Base-by-base conservation (phyloP, 73 alveolate species). In the Durusdinium trenchii region DNA sequence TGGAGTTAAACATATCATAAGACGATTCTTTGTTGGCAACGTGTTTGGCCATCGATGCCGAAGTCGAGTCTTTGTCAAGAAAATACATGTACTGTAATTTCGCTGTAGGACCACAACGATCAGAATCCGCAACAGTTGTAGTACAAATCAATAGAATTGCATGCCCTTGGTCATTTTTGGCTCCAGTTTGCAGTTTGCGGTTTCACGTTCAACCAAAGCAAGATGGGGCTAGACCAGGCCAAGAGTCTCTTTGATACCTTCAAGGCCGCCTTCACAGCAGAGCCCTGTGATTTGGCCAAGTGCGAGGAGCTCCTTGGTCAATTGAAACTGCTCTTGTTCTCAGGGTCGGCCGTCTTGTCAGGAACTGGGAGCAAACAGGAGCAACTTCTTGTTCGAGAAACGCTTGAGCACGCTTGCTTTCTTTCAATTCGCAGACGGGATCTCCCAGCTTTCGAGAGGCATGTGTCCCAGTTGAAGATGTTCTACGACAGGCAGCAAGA, bases 401-500 rank as follows among this genome's bases (percentile, higher is more conserved):
- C 95, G 47, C 78, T 86, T 43, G 95, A 86, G 67, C 95, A 51
- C 38, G 95, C 95, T 38, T 86, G 96, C 96, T 64, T 89, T 57
- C 60, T 89, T 35, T 89, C 96, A 89, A 89, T 89, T 89, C 96
- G 96, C 83, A 71, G 36, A 47, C 96, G 79, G 10, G 96, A 89
- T 89, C 96, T 64, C 32, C 84, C 96, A 61, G 96, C 64, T 26
- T 89, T 89, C 50, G 96, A 89, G 96, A 86, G 95, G 95, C 95
- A 86, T 54, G 95, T 86, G 81, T 86, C 95, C 32, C 95, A 86
- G 95, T 43, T 86, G 81, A 86, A 86, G 95, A 86, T 86, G 95
- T 86, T 86, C 95, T 86, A 86, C 50, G 95, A 86, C 82, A 52
- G 95, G 73, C 95, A 86, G 71, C 95, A 86, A 79, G 83, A 43